Evolutionary conservation across 2,329 filamentous ascomycete species (phyloP), one percentile per base, ranked within the genome.

Genomic region (Claviceps pazoutovae): DNA sequence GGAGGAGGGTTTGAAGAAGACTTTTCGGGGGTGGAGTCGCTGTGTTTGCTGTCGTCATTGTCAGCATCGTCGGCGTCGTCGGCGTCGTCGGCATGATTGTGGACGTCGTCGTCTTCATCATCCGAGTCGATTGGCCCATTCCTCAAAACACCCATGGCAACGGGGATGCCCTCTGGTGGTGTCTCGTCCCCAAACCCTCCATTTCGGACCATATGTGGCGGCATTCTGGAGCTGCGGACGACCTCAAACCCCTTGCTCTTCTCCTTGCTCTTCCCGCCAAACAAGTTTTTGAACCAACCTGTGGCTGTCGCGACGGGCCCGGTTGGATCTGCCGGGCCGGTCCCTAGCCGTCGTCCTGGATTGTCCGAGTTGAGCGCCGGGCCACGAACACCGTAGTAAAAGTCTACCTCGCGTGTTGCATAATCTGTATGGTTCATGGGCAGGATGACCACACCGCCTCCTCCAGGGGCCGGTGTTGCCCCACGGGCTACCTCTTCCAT

Each of bases 191-290:
- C 80, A 53, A 80, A 76, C 4, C 58, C 64, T 68, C 75, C 61
- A 66, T 73, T 57, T 71, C 69, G 56, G 61, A 66, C 62, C 73
- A 88, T 85, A 53, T 83, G 82, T 6, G 86, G 84, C 2, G 89
- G 89, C 72, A 93, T 89, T 51, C 90, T 80, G 7, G 88, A 80
- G 64, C 90, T 96, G 61, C 93, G 75, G 16, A 98, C 91, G 5
- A 98, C 93, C 65, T 97, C 93, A 59, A 98, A 98, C 0, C 93
- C 93, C 67, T 97, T 97, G 57, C 84, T 84, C 67, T 94, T 95
- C 58, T 96, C 91, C 63, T 95, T 96, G 6, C 83, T 88, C 69
- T 94, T 95, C 16, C 84, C 86, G 13, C 83, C 83, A 53, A 95
- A 79, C 5, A 95, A 64, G 50, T 76, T 79, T 59, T 87, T 84